phyloP scores from a whole-genome alignment of 495 filamentous ascomycete species.

The Neurospora sp. region DNA sequence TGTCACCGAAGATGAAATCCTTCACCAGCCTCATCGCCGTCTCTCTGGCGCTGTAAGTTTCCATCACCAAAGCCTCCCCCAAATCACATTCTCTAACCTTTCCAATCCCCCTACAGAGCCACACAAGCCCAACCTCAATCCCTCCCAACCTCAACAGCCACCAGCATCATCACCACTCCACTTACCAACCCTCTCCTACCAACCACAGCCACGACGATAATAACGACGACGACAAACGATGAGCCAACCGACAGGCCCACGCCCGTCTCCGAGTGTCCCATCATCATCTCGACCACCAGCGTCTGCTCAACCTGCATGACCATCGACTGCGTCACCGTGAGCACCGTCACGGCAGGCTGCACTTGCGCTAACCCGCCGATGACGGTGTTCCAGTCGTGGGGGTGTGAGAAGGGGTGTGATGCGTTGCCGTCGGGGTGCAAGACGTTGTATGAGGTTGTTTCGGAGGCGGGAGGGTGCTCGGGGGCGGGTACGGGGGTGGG shows the following conservation, averaged over 20 bases:
- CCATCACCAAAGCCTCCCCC: not conserved
- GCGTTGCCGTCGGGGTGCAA: slow-evolving; percentile 10
- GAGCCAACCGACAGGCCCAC: not conserved
- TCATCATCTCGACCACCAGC: slow-evolving; percentile 12
- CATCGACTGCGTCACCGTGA: slow-evolving; percentile 9
- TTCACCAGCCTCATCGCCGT: not conserved
- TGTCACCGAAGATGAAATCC: not conserved
- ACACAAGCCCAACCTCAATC: not conserved
- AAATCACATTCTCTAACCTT: not conserved
- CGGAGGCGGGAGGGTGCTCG: not conserved
- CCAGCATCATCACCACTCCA: not conserved
- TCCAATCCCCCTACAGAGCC: not conserved
- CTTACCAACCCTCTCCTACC: not conserved
- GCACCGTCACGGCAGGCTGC: slow-evolving; percentile 13
- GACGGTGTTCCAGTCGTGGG: slow-evolving; percentile 12
- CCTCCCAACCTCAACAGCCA: not conserved
- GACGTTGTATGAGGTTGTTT: slow-evolving; percentile 12
- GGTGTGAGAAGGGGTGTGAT: slow-evolving; percentile 13
- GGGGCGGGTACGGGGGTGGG: not conserved
- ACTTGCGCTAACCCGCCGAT: slow-evolving; percentile 12
- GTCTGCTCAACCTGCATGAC: slow-evolving; percentile 20
- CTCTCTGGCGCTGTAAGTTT: not conserved
- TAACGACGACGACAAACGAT: not conserved
- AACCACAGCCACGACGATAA: not conserved
- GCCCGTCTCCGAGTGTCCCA: slow-evolving; percentile 12